These are phyloP conservation scores for bread wheat (Triticum aestivum) DNA, from an alignment of 176 grass and related monocot genomes.

Conservation along the genomic window DNA sequence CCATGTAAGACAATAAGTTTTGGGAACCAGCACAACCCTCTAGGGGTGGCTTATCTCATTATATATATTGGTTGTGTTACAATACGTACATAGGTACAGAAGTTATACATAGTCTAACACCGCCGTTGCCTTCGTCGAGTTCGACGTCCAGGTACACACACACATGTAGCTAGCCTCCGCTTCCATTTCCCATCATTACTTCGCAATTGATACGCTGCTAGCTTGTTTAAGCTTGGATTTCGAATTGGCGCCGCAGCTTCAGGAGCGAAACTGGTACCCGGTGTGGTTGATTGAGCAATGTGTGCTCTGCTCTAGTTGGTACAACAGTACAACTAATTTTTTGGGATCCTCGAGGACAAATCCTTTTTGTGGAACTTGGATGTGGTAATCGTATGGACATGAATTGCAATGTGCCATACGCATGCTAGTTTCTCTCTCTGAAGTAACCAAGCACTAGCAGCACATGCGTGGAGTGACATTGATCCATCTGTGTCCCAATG, in stretches of 20 bases:
- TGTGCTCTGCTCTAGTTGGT: background rate
- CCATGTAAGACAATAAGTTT: too few relatives aligned
- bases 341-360: background rate
- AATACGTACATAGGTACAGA: too few relatives aligned
- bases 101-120: too few relatives aligned
- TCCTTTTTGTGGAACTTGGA: background rate
- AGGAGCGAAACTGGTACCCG: background rate
- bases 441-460: background rate
- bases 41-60: too few relatives aligned
- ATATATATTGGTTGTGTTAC: too few relatives aligned
- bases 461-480: background rate
- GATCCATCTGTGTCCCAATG: background rate
- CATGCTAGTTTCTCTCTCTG: background rate
- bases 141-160: slow-evolving; percentile 55
- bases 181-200: background rate
- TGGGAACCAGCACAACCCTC: too few relatives aligned
- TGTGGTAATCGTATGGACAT: background rate
- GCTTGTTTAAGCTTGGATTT: background rate
- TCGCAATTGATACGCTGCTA: background rate
- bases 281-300: slow-evolving; percentile 15
- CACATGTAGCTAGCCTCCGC: background rate
- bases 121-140: slow-evolving; percentile 62
- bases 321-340: slow-evolving; percentile 7
- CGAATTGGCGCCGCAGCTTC: background rate
- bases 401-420: background rate